A percentile compares a stretch with the other conserved stretches of the same genome.
phyloP scores from a whole-genome alignment of 2,329 filamentous ascomycete species.

The Pseudocercospora cruenta region DNA sequence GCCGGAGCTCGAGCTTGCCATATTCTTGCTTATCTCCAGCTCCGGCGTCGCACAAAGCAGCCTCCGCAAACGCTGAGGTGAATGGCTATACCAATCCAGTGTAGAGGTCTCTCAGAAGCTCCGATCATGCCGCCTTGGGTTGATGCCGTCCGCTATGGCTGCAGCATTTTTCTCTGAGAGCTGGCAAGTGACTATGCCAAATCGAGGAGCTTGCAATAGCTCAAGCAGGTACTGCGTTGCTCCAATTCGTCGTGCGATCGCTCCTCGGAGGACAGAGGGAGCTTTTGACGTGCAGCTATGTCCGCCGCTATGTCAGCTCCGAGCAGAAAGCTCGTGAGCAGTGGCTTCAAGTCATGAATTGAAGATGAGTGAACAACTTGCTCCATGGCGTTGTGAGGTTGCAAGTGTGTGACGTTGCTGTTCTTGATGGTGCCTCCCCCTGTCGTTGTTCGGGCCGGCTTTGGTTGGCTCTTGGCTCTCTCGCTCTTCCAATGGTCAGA shows the following conservation, averaged over 20 bases:
- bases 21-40: neutral
- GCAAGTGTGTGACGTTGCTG: neutral
- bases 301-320: neutral
- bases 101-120: neutral
- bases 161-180: neutral
- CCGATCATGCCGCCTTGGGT: neutral
- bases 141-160: neutral
- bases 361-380: neutral
- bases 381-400: neutral
- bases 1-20: neutral
- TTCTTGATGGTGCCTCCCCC: neutral
- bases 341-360: neutral
- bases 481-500: neutral
- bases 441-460: neutral
- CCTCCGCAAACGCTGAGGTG: neutral
- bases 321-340: neutral
- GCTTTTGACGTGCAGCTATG: neutral
- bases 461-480: neutral
- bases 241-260: conserved; percentile 1
- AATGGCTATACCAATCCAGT: neutral
- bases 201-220: conserved; percentile 2
- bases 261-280: neutral
- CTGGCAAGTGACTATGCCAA: conserved; percentile 3
- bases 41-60: neutral
- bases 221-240: neutral